Base-by-base conservation (phyloP, 208 protist genomes). In the Herpetomonas samuelpessoai region DNA sequence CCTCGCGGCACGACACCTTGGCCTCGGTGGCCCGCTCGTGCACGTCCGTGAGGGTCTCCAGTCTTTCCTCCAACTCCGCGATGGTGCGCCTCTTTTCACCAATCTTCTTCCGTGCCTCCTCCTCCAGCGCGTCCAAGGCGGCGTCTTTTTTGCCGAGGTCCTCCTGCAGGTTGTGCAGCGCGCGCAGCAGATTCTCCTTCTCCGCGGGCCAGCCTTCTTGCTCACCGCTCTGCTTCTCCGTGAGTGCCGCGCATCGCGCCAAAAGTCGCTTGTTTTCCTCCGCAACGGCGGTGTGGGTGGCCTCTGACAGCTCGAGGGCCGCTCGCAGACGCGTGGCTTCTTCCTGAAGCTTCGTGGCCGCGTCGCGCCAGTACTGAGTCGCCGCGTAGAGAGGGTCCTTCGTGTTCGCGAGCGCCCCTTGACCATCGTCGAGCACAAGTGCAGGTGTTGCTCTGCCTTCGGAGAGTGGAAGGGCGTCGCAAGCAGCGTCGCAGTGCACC, bases 121-220 rank as follows among this genome's bases (percentile, higher is more conserved):
- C 67, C 54, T 93, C 87, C 19, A 93, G 52, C 47, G 58, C 71
- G 10, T 76, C 68, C 25, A 86, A 48, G n/a, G 76, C 72, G 9
- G 55, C 54, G 28, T 87, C 79, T 57, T 91, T 90, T 16, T 74
- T 71, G 19, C 63, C 60, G 52, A 93, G 67, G 51, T 86, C 70
- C 6, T 71, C 74, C 12, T 81, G 74, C 26, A 93, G 63, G 30
- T 85, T 91, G 52, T 78, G 82, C 39, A 93, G 52, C 1, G 82
- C 86, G 53, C 87, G 87, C 39, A 87, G 60, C 19, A 93, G 68
- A 25, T 87, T 90, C 24, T 88, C 87, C 27, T 74, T 73, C 56
- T 93, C 87, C 51, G 65, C 68, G 29, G 35, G 29, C 28, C 69
- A 22, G 27, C 51, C 28, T 30, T 65, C 30, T 16, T 38, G 27